Base-by-base conservation (phyloP, 768 basidiomycete species). In the Pisolithus tinctorius region DNA sequence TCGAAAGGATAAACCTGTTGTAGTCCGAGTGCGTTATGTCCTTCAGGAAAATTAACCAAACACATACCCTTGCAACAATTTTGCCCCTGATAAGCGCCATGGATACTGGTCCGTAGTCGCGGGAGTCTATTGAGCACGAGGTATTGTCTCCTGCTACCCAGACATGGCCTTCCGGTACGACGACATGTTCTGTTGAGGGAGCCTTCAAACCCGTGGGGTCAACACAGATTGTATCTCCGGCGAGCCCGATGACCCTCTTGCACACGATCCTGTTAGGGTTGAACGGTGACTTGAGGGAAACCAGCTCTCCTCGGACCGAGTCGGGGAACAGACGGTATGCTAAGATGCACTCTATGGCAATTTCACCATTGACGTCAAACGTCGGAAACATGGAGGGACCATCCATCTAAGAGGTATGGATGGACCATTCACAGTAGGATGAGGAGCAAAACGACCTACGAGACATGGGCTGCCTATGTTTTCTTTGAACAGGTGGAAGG, bases 131-230 rank as follows among this genome's bases (percentile, higher is more conserved):
- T 34, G 93, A 93, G 57, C 74, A 76, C 25, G 80, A 74, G 40
- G 86, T 73, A 62, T 98, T 99, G 70, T 99, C 95, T 23, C 95
- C 96, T 46, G 74, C 79, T 29, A 95, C 74, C 95, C 95, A 97
- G 23, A 95, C 67, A 64, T 95, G 88, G 3, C 93, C 91, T 59
- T 78, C 79, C 1, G 95, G 95, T 9, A 97, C 70, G 26, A 82
- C 62, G 14, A 94, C 77, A 60, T 92, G 88, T 54, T 86, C 86
- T 14, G 74, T 75, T 10, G 83, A 81, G 9, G 83, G 80, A 8
- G 80, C 83, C 45, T 71, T 70, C 47, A 67, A 56, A 4, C 86
- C 86, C 4, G 84, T 85, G 17, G 94, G 94, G 64, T 98, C 93
- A 20, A 93, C 86, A 54, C 90, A 92, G 29, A 98, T 65, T 34